phyloP scores from a whole-genome alignment of 352 stramenopile species.

The Blastocystis hominis region DNA sequence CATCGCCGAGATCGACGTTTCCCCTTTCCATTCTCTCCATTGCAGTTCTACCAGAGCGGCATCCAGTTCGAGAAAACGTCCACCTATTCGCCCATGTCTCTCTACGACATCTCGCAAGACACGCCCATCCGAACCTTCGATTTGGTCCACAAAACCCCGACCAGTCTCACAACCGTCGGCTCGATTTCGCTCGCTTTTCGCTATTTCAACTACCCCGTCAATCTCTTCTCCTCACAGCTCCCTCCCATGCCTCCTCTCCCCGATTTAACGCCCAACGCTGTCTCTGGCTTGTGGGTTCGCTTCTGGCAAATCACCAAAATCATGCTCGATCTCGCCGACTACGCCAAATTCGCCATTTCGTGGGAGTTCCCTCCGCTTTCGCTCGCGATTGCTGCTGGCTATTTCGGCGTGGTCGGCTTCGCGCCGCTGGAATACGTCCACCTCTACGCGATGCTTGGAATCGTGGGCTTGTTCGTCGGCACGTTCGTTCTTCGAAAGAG shows the following conservation, averaged over 20 bases:
- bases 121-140: background rate
- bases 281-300: background rate
- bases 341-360: background rate
- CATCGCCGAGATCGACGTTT: background rate
- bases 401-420: background rate
- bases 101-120: background rate
- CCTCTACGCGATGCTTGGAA: background rate
- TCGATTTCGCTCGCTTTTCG: background rate
- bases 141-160: background rate
- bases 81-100: background rate
- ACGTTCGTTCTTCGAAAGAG: conserved; percentile 8
- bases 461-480: background rate
- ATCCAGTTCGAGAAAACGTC: background rate
- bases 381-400: background rate
- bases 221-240: background rate
- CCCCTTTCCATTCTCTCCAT: too few relatives aligned
- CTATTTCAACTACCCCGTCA: background rate
- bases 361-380: conserved; percentile 33
- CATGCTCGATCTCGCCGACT: background rate
- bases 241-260: background rate
- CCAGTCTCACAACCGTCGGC: background rate
- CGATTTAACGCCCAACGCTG: background rate
- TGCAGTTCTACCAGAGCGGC: background rate
- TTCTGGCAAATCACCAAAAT: conserved; percentile 15
- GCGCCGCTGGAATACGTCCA: background rate